Evolutionary conservation across 495 filamentous ascomycete species (phyloP).

Genomic region (Daldinia loculata): DNA sequence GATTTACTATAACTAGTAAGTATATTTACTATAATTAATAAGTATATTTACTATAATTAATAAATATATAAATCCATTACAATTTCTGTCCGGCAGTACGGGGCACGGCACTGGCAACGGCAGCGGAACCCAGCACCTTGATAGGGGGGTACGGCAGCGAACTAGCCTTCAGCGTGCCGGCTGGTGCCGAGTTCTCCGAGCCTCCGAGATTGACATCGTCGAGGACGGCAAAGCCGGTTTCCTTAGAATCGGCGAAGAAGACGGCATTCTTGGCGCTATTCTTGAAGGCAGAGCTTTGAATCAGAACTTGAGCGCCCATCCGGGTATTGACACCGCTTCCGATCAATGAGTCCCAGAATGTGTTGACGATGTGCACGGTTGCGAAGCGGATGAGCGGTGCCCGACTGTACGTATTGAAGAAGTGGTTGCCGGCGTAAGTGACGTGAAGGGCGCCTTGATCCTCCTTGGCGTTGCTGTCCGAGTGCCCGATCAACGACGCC

Average conservation of each 20-base stretch:
- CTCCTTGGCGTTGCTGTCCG: slow-evolving; percentile 56
- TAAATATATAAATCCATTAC: background rate
- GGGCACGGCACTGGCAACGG: slow-evolving; percentile 57
- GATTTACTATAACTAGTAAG: no score
- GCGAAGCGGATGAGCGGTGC: slow-evolving; percentile 70
- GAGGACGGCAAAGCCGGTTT: slow-evolving; percentile 57
- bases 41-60: background rate
- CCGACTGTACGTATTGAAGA: slow-evolving; percentile 67
- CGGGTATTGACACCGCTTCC: slow-evolving; percentile 71
- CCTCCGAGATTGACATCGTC: slow-evolving; percentile 65
- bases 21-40: no score
- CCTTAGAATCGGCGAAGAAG: slow-evolving; percentile 64
- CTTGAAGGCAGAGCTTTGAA: slow-evolving; percentile 68
- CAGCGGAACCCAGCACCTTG: slow-evolving; percentile 48
- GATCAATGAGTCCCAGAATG: slow-evolving; percentile 55
- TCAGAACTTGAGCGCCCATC: slow-evolving; percentile 69
- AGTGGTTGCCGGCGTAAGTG: slow-evolving; percentile 72
- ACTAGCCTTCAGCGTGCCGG: slow-evolving; percentile 54
- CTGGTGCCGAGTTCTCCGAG: slow-evolving; percentile 55
- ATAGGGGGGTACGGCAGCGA: slow-evolving; percentile 24
- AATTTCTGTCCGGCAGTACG: slow-evolving; percentile 61
- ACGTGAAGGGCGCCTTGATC: slow-evolving; percentile 65
- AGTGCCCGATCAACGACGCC: slow-evolving; percentile 69
- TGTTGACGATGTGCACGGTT: slow-evolving; percentile 63
- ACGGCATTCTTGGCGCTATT: slow-evolving; percentile 56